A percentile compares a stretch with the other conserved stretches of the same genome.
These are phyloP conservation scores for Candida loeiensis DNA, from an alignment of 805 yeast genomes.

Conservation along the genomic window DNA sequence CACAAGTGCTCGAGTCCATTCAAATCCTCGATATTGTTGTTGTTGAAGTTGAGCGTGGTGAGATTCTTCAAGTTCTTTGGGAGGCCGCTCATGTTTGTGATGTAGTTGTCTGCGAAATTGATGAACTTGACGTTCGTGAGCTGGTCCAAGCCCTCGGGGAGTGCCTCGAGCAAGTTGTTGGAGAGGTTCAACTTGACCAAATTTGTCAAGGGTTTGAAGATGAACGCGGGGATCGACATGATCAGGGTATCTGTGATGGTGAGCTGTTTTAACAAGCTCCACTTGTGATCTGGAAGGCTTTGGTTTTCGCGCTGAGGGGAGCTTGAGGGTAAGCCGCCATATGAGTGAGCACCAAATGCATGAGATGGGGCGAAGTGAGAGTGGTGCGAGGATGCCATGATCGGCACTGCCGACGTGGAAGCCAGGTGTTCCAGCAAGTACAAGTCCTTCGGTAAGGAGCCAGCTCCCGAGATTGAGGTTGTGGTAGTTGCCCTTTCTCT, in stretches of 20 bases:
- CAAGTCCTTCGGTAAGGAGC: conserved; percentile 24
- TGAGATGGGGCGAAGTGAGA: too few relatives aligned
- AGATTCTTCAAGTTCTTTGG: conserved; percentile 34
- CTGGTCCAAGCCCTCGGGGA: conserved; percentile 54
- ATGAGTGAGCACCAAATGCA: background rate
- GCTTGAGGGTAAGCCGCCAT: background rate
- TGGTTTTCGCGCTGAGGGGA: conserved; percentile 15
- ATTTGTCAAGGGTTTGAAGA: conserved; percentile 38
- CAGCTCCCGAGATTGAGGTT: conserved; percentile 19
- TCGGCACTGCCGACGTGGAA: conserved; percentile 2
- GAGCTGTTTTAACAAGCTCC: conserved; percentile 41
- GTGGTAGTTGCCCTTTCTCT: conserved; percentile 24
- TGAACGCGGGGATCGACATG: conserved; percentile 29
- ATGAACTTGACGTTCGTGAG: conserved; percentile 46
- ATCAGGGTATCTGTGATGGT: conserved; percentile 41
- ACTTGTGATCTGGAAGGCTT: conserved; percentile 32
- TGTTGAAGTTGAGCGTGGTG: conserved; percentile 48
- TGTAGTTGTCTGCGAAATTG: conserved; percentile 41
- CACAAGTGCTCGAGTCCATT: conserved; percentile 44
- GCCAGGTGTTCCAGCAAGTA: conserved; percentile 9
- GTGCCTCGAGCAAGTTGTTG: conserved; percentile 43
- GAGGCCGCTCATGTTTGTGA: conserved; percentile 30
- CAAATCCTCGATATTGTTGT: conserved; percentile 42
- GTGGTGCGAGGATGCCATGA: background rate
- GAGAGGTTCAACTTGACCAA: conserved; percentile 53